Conservation (phyloP, 2,329 filamentous ascomycete species). For the Sporothrix brasiliensis region DNA sequence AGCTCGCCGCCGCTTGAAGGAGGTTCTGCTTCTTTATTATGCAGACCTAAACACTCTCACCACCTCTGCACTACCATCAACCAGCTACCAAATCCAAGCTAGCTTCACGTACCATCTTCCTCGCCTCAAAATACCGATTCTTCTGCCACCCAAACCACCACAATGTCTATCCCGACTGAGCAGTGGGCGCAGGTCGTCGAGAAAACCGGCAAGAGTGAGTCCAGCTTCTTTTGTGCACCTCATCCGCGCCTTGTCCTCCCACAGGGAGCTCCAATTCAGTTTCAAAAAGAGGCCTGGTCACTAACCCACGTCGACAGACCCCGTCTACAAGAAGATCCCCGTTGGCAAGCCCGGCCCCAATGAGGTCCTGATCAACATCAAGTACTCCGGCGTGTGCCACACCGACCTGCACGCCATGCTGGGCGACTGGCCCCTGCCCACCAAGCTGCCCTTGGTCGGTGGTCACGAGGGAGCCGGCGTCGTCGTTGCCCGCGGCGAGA, state of each 20-base stretch:
- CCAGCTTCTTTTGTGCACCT: slow-evolving; percentile 20
- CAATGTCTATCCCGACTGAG: slow-evolving; percentile 68
- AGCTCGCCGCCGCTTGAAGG: slow-evolving; percentile 9
- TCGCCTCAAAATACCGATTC: background rate
- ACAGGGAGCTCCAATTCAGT: slow-evolving; percentile 16
- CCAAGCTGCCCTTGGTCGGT: slow-evolving; percentile 41
- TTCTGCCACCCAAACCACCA: slow-evolving; percentile 28
- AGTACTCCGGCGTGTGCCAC: slow-evolving; percentile 43
- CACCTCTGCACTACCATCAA: background rate
- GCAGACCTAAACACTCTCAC: slow-evolving; percentile 21
- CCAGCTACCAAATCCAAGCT: background rate
- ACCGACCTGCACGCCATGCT: slow-evolving; percentile 41
- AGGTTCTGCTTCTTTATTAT: slow-evolving; percentile 7
- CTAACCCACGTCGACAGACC: slow-evolving; percentile 47
- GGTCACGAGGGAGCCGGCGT: slow-evolving; percentile 81
- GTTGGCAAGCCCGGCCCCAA: slow-evolving; percentile 63
- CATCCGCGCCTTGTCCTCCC: background rate
- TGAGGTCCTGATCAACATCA: slow-evolving; percentile 42
- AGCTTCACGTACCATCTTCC: slow-evolving; percentile 16
- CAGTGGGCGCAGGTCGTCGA: slow-evolving; percentile 94
- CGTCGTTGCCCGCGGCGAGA: slow-evolving; percentile 75
- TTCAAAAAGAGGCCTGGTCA: background rate
- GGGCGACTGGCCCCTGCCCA: slow-evolving; percentile 40
- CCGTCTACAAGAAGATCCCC: slow-evolving; percentile 71
- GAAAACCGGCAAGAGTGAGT: slow-evolving; percentile 71